These are phyloP conservation scores for Barnettozyma sucrosica DNA, from an alignment of 805 yeast species.

Conservation along the genomic window DNA sequence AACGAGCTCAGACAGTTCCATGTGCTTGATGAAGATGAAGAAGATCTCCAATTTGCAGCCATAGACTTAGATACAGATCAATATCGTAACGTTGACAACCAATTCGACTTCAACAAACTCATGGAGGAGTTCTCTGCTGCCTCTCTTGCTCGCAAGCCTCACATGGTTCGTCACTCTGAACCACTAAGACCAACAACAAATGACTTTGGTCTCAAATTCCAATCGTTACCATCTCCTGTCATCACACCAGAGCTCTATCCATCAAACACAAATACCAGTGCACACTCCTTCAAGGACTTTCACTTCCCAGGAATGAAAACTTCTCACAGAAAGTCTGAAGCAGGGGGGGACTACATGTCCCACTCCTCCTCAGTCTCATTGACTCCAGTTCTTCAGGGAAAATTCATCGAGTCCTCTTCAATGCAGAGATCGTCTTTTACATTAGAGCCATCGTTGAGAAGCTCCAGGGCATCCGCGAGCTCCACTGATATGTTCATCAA, in stretches of 20 bases:
- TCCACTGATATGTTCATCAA: constrained; percentile 4
- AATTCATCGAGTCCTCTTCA: background rate
- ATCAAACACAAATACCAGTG: background rate
- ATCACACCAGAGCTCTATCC: constrained; percentile 26
- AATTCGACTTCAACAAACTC: constrained; percentile 40
- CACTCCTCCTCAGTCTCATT: background rate
- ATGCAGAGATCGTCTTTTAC: background rate
- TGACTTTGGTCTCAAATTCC: constrained; percentile 9
- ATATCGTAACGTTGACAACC: constrained; percentile 54
- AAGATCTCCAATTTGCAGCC: constrained; percentile 38
- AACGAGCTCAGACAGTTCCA: constrained; percentile 32
- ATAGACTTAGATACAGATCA: constrained; percentile 53
- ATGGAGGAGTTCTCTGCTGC: constrained; percentile 13
- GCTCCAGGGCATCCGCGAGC: background rate
- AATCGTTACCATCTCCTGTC: constrained; percentile 23
- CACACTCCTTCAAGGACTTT: constrained; percentile 8
- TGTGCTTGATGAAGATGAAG: constrained; percentile 7
- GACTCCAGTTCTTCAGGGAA: background rate
- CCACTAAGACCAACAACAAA: background rate
- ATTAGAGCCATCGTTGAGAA: background rate
- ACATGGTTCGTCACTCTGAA: constrained; percentile 6
- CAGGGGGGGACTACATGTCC: background rate
- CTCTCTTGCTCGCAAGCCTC: background rate
- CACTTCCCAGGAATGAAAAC: constrained; percentile 15
- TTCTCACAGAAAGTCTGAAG: background rate